Percentiles rank a stretch among this genome's conserved stretches.
Evolutionary conservation across 2,329 filamentous ascomycete genomes (phyloP).

Genomic region (Beauveria sp.): DNA sequence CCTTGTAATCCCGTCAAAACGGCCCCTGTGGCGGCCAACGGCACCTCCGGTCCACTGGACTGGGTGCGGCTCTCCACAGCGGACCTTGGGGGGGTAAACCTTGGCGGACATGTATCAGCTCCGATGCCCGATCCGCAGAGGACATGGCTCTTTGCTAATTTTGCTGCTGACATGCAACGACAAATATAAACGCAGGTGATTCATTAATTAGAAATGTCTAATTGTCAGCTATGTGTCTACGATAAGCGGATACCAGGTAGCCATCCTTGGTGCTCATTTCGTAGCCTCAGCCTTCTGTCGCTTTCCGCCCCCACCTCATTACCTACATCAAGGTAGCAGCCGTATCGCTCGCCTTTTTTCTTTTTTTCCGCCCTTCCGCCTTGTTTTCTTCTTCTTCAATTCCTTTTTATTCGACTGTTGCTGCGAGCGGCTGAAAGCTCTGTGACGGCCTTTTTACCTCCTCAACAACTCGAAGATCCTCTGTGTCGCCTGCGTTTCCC

Average conservation of each 20-base stretch:
- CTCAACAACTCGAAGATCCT: neutral
- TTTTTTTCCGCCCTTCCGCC: neutral
- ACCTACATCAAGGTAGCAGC: neutral
- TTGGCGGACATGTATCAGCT: neutral
- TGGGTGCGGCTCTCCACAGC: neutral
- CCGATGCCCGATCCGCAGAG: neutral
- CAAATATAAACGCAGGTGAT: no score
- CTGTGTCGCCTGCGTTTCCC: neutral
- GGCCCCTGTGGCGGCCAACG: neutral
- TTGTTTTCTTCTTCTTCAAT: neutral
- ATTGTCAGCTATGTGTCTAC: neutral
- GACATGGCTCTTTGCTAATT: neutral
- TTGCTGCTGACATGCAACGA: neutral
- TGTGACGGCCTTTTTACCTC: neutral
- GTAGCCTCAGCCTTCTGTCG: neutral
- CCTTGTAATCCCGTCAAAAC: neutral
- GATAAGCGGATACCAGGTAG: neutral
- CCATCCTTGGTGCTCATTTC: neutral
- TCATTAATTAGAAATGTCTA: neutral
- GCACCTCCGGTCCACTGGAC: neutral
- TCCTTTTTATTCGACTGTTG: neutral
- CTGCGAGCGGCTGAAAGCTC: neutral
- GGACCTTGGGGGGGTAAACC: neutral
- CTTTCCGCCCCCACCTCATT: neutral
- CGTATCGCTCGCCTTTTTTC: slow-evolving; percentile 1